A percentile compares a stretch with the other conserved stretches of the same genome.
phyloP scores from a whole-genome alignment of 2,329 filamentous ascomycete species.

The Verticillium nubilum region DNA sequence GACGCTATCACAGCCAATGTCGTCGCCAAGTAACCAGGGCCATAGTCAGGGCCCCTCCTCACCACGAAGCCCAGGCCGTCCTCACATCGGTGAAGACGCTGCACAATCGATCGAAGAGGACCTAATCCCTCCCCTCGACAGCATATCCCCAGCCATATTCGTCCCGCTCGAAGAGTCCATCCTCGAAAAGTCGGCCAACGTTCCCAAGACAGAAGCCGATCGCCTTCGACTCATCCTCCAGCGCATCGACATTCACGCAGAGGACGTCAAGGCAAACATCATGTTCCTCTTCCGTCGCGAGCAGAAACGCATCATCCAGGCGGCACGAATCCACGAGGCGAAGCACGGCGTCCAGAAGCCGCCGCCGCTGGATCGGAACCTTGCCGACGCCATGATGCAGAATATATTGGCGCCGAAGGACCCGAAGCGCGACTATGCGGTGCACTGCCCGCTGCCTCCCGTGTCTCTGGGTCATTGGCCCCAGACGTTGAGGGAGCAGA shows the following conservation, averaged over 20 bases:
- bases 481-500: conserved; percentile 4
- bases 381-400: conserved; percentile 19
- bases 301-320: conserved; percentile 20
- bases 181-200: conserved; percentile 15
- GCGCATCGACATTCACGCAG: conserved; percentile 22
- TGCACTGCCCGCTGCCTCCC: conserved; percentile 2
- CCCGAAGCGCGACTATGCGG: conserved; percentile 16
- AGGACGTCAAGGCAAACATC: conserved; percentile 23
- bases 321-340: conserved; percentile 11
- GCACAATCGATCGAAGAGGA: not conserved
- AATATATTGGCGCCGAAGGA: conserved; percentile 18
- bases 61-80: not conserved
- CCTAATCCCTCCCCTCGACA: conserved; percentile 18
- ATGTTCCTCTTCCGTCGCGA: conserved; percentile 26
- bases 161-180: conserved; percentile 25
- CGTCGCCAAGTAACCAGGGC: not conserved
- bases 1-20: not conserved
- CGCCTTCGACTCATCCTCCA: conserved; percentile 21
- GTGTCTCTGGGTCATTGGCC: conserved; percentile 10
- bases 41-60: not conserved
- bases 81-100: not conserved
- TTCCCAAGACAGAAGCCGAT: conserved; percentile 19
- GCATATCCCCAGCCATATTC: conserved; percentile 24
- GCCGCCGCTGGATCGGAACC: conserved; percentile 10
- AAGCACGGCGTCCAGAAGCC: not conserved